phyloP scores from a whole-genome alignment of 2,329 filamentous ascomycete species.

The Exophiala oligosperma region DNA sequence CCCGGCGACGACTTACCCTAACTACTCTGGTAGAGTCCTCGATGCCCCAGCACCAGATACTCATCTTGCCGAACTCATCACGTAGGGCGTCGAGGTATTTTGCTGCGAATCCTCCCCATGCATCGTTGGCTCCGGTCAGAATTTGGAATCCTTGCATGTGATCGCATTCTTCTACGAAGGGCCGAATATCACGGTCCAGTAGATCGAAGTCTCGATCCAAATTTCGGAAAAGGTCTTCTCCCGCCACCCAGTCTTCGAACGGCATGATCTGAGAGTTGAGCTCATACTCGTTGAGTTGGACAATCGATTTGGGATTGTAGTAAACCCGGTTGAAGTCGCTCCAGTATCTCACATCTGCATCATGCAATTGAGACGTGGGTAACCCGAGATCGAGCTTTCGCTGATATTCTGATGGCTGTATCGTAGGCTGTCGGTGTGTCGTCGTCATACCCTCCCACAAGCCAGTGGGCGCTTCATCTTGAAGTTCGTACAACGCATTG shows the following conservation, averaged over 20 bases:
- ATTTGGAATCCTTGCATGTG: slow-evolving; percentile 85
- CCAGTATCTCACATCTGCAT: slow-evolving; percentile 85
- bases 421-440: slow-evolving; percentile 66
- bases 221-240: slow-evolving; percentile 71
- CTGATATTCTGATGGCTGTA: slow-evolving; percentile 74
- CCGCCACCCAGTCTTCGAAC: slow-evolving; percentile 74
- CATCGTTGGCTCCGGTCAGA: slow-evolving; percentile 70
- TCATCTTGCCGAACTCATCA: slow-evolving; percentile 88
- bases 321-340: slow-evolving; percentile 93
- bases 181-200: slow-evolving; percentile 83
- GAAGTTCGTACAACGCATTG: slow-evolving; percentile 78
- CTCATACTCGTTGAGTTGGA: slow-evolving; percentile 86
- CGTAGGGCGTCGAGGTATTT: slow-evolving; percentile 74
- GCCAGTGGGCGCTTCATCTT: slow-evolving; percentile 40
- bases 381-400: slow-evolving; percentile 72
- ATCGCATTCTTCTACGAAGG: slow-evolving; percentile 91
- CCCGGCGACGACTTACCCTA: slow-evolving; percentile 47
- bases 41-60: slow-evolving; percentile 83
- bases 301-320: slow-evolving; percentile 83
- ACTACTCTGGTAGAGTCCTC: slow-evolving; percentile 61
- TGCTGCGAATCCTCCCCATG: slow-evolving; percentile 76
- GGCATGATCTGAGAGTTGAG: slow-evolving; percentile 76
- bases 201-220: slow-evolving; percentile 81
- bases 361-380: slow-evolving; percentile 62
- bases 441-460: slow-evolving; percentile 44